Conservation (phyloP, 176 grass and related monocot species). For the Lolium perenne region DNA sequence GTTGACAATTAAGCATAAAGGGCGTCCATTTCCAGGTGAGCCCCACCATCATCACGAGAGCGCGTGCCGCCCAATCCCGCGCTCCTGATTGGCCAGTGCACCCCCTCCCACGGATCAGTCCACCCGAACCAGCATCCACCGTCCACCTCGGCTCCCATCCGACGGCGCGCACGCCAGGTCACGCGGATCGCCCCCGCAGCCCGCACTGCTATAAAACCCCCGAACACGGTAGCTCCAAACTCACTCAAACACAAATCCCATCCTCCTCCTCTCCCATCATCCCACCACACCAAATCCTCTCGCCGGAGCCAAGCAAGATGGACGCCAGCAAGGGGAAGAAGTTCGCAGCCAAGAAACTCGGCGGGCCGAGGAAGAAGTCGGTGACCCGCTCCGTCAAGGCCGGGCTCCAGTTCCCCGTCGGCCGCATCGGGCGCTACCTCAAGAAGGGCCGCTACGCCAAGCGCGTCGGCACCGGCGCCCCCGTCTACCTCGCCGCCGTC, state of each 20-base stretch:
- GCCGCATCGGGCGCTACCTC: constrained; percentile 53
- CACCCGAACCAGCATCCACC: not conserved
- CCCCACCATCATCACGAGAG: no score
- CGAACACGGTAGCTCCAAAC: no score
- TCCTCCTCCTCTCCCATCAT: not conserved
- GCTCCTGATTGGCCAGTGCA: no score
- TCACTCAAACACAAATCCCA: not conserved
- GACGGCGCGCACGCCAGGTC: not conserved
- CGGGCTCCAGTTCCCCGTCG: constrained; percentile 61
- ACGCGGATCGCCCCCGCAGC: constrained; percentile 34
- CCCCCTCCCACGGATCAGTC: no score
- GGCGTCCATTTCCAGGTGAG: no score
- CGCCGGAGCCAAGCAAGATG: constrained; percentile 8
- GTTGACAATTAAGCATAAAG: no score
- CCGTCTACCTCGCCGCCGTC: constrained; percentile 78
- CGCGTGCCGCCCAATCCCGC: no score
- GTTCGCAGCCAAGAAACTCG: constrained; percentile 26
- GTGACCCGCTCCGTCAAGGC: constrained; percentile 58
- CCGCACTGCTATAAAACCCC: constrained; percentile 2
- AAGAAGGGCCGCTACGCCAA: constrained; percentile 58
- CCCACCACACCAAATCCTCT: not conserved
- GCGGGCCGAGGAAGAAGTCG: constrained; percentile 57
- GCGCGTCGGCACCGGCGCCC: constrained; percentile 69
- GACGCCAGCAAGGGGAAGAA: constrained; percentile 54
- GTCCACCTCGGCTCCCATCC: constrained; percentile 11